Percentiles rank a stretch among this genome's conserved stretches.
Conservation (phyloP, 1,284 basidiomycete genomes). For the Sporisorium exsertum region DNA sequence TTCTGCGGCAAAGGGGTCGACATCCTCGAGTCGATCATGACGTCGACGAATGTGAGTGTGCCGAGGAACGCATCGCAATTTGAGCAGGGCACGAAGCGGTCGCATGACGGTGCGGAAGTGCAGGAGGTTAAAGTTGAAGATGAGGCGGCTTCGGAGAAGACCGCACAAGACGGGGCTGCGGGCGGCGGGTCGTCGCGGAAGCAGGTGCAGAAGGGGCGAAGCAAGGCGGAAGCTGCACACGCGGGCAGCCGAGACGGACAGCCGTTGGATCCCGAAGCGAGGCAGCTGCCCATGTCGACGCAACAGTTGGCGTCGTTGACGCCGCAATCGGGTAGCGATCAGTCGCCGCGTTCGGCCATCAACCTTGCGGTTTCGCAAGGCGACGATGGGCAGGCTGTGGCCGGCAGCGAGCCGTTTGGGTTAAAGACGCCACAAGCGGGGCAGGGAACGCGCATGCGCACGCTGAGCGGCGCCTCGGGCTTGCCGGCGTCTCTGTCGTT, state of each 20-base stretch:
- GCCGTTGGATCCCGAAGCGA: slow-evolving; percentile 28
- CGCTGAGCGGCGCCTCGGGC: slow-evolving; percentile 27
- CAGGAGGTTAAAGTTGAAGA: slow-evolving; percentile 11
- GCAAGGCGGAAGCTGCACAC: slow-evolving; percentile 12
- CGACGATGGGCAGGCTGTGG: not conserved
- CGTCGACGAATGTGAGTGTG: slow-evolving; percentile 39
- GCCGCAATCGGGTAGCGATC: slow-evolving; percentile 25
- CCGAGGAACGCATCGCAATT: slow-evolving; percentile 5
- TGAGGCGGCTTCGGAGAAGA: not conserved
- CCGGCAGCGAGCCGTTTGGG: slow-evolving; percentile 19
- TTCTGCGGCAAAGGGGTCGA: slow-evolving; percentile 51
- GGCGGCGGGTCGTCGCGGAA: not conserved
- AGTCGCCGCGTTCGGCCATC: slow-evolving; percentile 26
- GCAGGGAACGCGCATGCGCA: slow-evolving; percentile 23
- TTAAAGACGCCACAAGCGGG: slow-evolving; percentile 28
- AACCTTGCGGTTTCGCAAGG: not conserved
- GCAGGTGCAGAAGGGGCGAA: not conserved
- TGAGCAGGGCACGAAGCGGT: slow-evolving; percentile 48
- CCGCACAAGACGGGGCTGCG: not conserved
- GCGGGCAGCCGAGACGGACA: slow-evolving; percentile 12
- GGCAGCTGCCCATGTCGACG: slow-evolving; percentile 44
- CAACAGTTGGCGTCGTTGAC: slow-evolving; percentile 40
- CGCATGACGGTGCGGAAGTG: slow-evolving; percentile 24
- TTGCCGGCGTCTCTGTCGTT: slow-evolving; percentile 34
- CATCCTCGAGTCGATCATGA: slow-evolving; percentile 49